Percentiles rank a stretch among this genome's conserved stretches.
These are phyloP conservation scores for Boechera divaricarpa DNA, from an alignment of 345 rosid genomes.

Conservation along the genomic window DNA sequence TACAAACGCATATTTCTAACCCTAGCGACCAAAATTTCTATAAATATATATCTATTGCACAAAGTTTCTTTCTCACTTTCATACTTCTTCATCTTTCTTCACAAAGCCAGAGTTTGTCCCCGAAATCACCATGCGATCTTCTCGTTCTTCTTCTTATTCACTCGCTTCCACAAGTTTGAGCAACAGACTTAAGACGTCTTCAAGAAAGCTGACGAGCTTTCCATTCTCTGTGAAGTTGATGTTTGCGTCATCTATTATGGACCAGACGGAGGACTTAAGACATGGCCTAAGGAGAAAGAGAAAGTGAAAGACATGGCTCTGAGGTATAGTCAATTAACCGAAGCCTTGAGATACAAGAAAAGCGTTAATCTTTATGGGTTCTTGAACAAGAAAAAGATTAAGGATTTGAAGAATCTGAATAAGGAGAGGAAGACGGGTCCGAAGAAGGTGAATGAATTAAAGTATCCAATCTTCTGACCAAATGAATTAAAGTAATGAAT, in stretches of 20 bases:
- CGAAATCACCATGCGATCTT: constrained; percentile 4
- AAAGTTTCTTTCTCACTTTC: neutral
- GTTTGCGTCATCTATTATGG: constrained; percentile 18
- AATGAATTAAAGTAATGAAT: too few species aligned
- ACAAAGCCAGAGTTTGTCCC: neutral
- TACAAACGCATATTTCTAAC: too few species aligned
- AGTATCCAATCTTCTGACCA: constrained; percentile 18
- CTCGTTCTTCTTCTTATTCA: neutral
- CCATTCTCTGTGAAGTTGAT: constrained; percentile 23
- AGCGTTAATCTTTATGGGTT: neutral
- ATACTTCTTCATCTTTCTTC: neutral
- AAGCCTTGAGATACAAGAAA: constrained; percentile 13
- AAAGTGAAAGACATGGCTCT: constrained; percentile 31
- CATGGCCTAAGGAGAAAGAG: constrained; percentile 25
- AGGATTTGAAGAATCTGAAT: neutral
- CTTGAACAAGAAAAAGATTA: neutral
- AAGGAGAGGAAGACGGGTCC: neutral
- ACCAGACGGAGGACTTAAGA: constrained; percentile 13
- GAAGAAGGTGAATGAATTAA: neutral
- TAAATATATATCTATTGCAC: neutral
- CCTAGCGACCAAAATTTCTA: neutral
- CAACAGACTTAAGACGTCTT: constrained; percentile 11
- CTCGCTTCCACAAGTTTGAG: neutral
- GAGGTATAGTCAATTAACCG: neutral
- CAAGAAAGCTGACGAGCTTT: constrained; percentile 35